These are phyloP conservation scores for Colletotrichum brevisporum DNA, from an alignment of 2,329 filamentous ascomycete species.

Conservation along the genomic window DNA sequence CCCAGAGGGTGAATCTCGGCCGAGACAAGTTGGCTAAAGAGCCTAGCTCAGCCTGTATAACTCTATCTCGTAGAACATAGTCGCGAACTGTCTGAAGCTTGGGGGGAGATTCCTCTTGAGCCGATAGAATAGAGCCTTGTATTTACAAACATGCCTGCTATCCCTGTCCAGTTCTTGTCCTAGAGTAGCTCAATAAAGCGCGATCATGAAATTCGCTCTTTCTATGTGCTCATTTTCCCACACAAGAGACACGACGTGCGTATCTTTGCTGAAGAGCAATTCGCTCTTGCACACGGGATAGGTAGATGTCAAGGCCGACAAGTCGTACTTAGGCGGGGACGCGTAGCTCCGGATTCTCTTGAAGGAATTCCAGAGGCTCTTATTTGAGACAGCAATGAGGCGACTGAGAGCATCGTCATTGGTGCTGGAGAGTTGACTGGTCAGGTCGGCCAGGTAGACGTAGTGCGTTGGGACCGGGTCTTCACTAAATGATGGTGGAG, in stretches of 20 bases:
- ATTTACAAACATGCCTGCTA: too few relatives aligned
- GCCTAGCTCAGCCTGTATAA: too few relatives aligned
- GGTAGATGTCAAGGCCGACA: background rate
- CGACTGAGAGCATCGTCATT: background rate
- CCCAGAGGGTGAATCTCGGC: too few relatives aligned
- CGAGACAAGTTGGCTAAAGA: too few relatives aligned
- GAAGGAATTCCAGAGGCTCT: background rate
- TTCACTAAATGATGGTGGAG: background rate
- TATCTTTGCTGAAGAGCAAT: background rate
- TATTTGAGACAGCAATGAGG: background rate
- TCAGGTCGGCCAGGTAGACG: background rate
- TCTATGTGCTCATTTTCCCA: background rate
- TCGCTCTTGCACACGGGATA: background rate
- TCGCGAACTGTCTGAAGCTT: too few relatives aligned
- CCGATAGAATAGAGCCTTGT: too few relatives aligned
- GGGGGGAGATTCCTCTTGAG: too few relatives aligned
- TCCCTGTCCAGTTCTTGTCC: too few relatives aligned
- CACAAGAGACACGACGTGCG: background rate
- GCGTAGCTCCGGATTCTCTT: background rate
- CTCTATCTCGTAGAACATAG: too few relatives aligned
- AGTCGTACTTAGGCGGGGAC: background rate
- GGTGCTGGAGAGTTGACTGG: background rate
- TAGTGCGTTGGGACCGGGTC: background rate
- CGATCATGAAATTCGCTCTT: too few relatives aligned
- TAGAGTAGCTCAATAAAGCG: too few relatives aligned